A percentile compares a stretch with the other conserved stretches of the same genome.
Conservation (phyloP, 805 yeast species). For the Candida hungchunana region DNA sequence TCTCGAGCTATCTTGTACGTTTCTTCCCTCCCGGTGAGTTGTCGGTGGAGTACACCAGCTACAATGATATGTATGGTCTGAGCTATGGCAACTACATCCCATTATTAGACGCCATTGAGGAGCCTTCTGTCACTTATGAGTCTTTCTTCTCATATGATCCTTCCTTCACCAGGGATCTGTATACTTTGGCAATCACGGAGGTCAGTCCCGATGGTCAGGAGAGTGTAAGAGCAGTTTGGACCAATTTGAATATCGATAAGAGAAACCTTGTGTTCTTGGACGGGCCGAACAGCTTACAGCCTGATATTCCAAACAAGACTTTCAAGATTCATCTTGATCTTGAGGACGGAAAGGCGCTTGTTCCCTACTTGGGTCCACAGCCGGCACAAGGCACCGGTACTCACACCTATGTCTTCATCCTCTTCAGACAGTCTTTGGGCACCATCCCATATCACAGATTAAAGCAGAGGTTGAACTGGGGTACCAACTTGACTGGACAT, state of each 20-base stretch:
- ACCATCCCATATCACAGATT: slow-evolving; percentile 13
- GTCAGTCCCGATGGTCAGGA: slow-evolving; percentile 9
- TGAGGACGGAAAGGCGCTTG: slow-evolving; percentile 8
- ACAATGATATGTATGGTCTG: slow-evolving; percentile 10
- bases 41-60: slow-evolving; percentile 9
- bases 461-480: slow-evolving; percentile 23
- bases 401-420: slow-evolving; percentile 18
- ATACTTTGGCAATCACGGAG: slow-evolving; percentile 18
- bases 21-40: slow-evolving; percentile 20
- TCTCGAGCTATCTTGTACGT: slow-evolving; percentile 12
- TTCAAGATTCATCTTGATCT: slow-evolving; percentile 12
- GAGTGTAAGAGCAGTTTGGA: slow-evolving; percentile 18
- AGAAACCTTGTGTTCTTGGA: slow-evolving; percentile 1
- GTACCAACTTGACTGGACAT: slow-evolving; percentile 17
- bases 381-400: slow-evolving; percentile 16
- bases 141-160: slow-evolving; percentile 14
- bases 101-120: slow-evolving; percentile 14
- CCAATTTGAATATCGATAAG: slow-evolving; percentile 12
- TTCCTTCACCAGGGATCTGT: slow-evolving; percentile 7
- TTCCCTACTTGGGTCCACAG: slow-evolving; percentile 17
- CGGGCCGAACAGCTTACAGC: not conserved
- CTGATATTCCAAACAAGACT: not conserved
- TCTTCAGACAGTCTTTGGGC: slow-evolving; percentile 21
- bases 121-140: slow-evolving; percentile 14
- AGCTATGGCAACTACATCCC: slow-evolving; percentile 20